Evolutionary conservation across 164 flowering plant genomes (phyloP).

Genomic region (Chimonanthus salicifolius): DNA sequence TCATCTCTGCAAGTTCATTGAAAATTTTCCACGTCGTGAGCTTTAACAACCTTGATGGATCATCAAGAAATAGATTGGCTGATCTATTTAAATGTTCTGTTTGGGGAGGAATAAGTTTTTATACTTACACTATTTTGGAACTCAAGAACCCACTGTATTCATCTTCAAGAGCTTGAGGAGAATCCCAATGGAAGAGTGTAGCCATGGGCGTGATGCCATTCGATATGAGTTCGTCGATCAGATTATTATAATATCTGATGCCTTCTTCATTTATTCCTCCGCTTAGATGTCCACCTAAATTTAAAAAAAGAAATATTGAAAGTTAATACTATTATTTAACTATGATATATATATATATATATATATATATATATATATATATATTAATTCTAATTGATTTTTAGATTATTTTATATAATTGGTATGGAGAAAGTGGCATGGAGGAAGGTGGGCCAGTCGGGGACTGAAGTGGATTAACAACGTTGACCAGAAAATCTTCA

Average conservation of each 20-base stretch:
- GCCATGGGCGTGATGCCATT: slow-evolving; percentile 52
- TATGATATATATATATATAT: too few species aligned
- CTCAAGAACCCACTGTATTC: slow-evolving; percentile 51
- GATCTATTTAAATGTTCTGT: neutral
- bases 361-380: too few species aligned
- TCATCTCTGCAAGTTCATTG: slow-evolving; percentile 8
- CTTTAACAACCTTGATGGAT: too few species aligned
- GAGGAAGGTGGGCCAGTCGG: too few species aligned
- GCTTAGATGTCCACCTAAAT: slow-evolving; percentile 30
- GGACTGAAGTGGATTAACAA: too few species aligned
- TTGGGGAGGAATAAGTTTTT: neutral
- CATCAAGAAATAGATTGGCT: neutral
- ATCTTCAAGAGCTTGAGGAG: slow-evolving; percentile 54
- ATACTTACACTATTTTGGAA: slow-evolving; percentile 33
- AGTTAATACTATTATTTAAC: too few species aligned
- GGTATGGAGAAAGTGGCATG: too few species aligned
- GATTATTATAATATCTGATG: slow-evolving; percentile 2
- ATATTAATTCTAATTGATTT: too few species aligned
- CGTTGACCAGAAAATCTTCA: too few species aligned
- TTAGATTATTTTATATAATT: too few species aligned
- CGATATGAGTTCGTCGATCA: too few species aligned
- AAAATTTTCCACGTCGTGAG: neutral
- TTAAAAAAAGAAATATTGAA: too few species aligned
- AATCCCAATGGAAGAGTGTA: slow-evolving; percentile 65
- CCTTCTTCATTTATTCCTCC: slow-evolving; percentile 54